phyloP scores from a whole-genome alignment of 2,329 filamentous ascomycete genomes.

The Hirsutella thompsonii region DNA sequence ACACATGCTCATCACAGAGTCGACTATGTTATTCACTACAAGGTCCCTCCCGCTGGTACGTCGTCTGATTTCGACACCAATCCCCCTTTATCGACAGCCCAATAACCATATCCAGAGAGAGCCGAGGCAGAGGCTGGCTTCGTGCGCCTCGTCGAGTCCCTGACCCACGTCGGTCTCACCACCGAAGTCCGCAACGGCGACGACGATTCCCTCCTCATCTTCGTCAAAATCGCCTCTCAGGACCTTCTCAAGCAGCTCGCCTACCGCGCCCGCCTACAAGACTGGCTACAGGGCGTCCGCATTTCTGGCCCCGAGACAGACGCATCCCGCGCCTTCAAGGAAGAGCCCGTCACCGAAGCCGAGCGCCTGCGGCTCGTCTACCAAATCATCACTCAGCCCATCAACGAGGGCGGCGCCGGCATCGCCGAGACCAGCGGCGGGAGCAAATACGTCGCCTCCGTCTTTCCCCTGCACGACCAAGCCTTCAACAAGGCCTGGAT shows the following conservation, averaged over 20 bases:
- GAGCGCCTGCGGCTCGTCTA: slow-evolving; percentile 83
- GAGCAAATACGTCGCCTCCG: slow-evolving; percentile 59
- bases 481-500: slow-evolving; percentile 65
- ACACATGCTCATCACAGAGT: neutral
- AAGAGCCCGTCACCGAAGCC: slow-evolving; percentile 72
- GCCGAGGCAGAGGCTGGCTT: slow-evolving; percentile 62
- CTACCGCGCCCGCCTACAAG: slow-evolving; percentile 76
- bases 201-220: slow-evolving; percentile 64
- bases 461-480: slow-evolving; percentile 73
- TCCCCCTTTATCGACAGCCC: neutral
- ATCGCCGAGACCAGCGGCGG: slow-evolving; percentile 55
- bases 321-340: slow-evolving; percentile 51
- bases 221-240: slow-evolving; percentile 66
- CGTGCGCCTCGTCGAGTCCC: slow-evolving; percentile 59
- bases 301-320: slow-evolving; percentile 64
- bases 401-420: slow-evolving; percentile 65
- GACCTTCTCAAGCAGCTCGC: slow-evolving; percentile 66
- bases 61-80: neutral
- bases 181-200: slow-evolving; percentile 79
- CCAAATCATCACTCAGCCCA: slow-evolving; percentile 64
- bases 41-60: slow-evolving; percentile 55
- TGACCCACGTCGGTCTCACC: slow-evolving; percentile 68
- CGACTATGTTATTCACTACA: slow-evolving; percentile 56
- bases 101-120: slow-evolving; percentile 39
- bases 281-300: slow-evolving; percentile 86